phyloP scores from a whole-genome alignment of 495 filamentous ascomycete genomes.

The Poronia punctata region DNA sequence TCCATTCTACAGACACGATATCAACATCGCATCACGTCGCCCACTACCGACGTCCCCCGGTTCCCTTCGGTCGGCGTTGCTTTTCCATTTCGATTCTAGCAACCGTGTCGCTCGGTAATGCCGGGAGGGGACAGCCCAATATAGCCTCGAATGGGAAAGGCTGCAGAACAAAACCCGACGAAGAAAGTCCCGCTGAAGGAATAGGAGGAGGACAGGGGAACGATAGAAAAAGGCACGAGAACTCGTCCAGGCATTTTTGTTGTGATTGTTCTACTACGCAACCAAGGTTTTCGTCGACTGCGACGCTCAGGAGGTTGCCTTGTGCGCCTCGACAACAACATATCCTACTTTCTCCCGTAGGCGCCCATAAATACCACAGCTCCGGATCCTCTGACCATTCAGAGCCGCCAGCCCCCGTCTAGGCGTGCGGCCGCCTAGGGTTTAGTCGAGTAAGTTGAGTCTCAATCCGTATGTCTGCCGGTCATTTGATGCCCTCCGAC shows the following conservation, averaged over 20 bases:
- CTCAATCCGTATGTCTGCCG: neutral
- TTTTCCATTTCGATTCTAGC: neutral
- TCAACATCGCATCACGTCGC: no score
- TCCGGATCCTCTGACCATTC: slow-evolving; percentile 3
- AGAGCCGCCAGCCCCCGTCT: slow-evolving; percentile 19
- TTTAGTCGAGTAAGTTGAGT: slow-evolving; percentile 22
- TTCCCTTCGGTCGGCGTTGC: neutral
- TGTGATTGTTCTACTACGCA: no score
- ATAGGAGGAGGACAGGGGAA: no score
- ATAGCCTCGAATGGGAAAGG: no score
- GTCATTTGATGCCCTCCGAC: slow-evolving; percentile 1
- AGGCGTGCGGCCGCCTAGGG: slow-evolving; percentile 27
- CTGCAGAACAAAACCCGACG: no score
- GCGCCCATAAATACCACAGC: slow-evolving; percentile 10
- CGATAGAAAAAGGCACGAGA: no score
- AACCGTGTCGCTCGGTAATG: slow-evolving; percentile 3
- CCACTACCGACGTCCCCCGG: no score
- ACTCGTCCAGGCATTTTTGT: no score
- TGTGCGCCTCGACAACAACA: slow-evolving; percentile 6
- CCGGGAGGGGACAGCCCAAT: slow-evolving; percentile 4
- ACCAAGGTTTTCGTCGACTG: no score
- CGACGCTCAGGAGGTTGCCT: no score
- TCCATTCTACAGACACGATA: no score
- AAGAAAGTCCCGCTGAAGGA: no score
- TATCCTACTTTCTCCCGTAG: slow-evolving; percentile 9